Evolutionary conservation across 495 filamentous ascomycete genomes (phyloP), one percentile per base, ranked within the genome.

Genomic region (Penicillium bialowiezense): DNA sequence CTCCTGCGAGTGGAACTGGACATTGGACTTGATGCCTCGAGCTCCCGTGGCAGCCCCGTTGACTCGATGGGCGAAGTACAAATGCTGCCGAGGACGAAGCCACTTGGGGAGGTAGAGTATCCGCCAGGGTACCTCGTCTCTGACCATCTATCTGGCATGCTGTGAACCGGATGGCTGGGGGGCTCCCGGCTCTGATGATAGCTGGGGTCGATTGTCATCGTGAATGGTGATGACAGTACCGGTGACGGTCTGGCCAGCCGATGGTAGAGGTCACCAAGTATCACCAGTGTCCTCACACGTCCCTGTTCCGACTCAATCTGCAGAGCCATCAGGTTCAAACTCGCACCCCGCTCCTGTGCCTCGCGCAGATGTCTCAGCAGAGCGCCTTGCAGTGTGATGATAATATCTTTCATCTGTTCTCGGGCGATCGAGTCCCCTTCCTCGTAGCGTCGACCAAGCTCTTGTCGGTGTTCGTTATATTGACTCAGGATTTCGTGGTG

Each of bases 321-420:
- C 28, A 79, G 56, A 10, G 60, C 55, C n/a, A 58, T 48, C 5
- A 72, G 62, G 45, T 78, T 64, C 7, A 76, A 33, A 3, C 52
- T 50, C 13, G 54, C 60, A 24, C 65, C 62, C 29, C 73, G 63
- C 15, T 69, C 57, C 29, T 54, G 53, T 8, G 72, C 72, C 10
- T 58, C 51, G 24, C 71, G 67, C 5, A 79, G 65, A 19, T 72
- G 68, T 18, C 62, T 56, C 28, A 78, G 61, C 10, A 79, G 52
- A n/a, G 70, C 65, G 7, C 56, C 46, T 39, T 78, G 73, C 8
- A 78, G 60, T 7, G 61, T 54, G 21, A 74, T 69, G 15, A 71
- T 68, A 29, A 78, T 71, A 46, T 75, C 71, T 46, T 75, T 69
- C 31, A 79, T 58, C 29, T 67, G 65, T 32, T 71, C 63, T 5